Evolutionary conservation across 2,329 filamentous ascomycete genomes (phyloP), one percentile per base, ranked within the genome.

Genomic region (Cladophialophora yegresii): DNA sequence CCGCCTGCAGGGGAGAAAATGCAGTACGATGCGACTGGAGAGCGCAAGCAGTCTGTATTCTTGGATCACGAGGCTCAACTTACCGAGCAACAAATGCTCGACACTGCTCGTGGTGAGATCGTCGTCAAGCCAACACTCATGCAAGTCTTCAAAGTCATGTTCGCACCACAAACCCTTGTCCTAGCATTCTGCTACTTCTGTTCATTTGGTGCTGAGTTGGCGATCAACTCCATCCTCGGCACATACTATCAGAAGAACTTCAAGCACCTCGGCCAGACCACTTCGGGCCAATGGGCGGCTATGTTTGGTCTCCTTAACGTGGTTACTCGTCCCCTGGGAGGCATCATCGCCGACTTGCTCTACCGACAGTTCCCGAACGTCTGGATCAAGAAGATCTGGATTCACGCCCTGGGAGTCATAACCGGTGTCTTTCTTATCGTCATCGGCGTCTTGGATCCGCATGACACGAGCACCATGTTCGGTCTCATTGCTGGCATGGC

Each of bases 401-500:
- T 90, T 2, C 81, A 86, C 66, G 78, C 78, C 63, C 79, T 88
- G 53, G 82, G 80, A 13, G 70, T 89, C 57, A 72, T 84, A 56
- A 83, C 83, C 61, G 87, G 87, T 9, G 80, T 78, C 1, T 85
- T 90, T 72, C 78, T 84, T 63, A 77, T 90, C 67, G 80, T 83
- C n/a, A 87, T 89, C 68, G 87, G 88, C 3, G 71, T 85, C n/a
- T 74, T 83, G 0, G 79, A 95, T 74, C 83, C 90, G 0, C 83
- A 87, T 28, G 73, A 83, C 26, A 75, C 88, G 54, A 77, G 82
- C 6, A 86, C 85, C 2, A 88, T 96, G 82, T 87, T 95, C 62
- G 91, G 90, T 0, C 85, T 96, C 5, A 80, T 96, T 8, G 87
- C 88, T 1, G 84, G 91, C 9, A 84, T 92, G 79, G 91, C 90